These are phyloP conservation scores for Trichoderma arundinaceum DNA, from an alignment of 2,329 filamentous ascomycete species.

Conservation along the genomic window DNA sequence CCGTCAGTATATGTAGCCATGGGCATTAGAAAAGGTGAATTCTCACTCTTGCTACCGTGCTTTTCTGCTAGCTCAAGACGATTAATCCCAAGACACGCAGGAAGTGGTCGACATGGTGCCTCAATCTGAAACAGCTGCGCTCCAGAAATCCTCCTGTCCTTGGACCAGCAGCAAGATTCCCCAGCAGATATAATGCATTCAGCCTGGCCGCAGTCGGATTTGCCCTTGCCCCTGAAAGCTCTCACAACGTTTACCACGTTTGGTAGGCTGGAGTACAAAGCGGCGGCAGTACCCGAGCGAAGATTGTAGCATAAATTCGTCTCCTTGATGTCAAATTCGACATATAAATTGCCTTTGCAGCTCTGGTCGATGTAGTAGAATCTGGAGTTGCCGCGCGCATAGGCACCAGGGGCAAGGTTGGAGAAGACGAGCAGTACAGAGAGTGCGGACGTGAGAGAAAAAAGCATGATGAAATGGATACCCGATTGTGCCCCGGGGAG, in stretches of 20 bases:
- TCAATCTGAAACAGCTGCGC: background rate
- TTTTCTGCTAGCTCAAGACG: background rate
- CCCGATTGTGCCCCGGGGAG: no score
- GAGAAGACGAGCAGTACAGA: background rate
- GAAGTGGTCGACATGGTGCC: background rate
- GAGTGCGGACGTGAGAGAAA: background rate
- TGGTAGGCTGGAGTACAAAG: background rate
- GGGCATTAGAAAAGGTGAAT: background rate
- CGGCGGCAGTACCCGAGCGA: background rate
- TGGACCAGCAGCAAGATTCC: slow-evolving; percentile 1
- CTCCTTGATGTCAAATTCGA: slow-evolving; percentile 5
- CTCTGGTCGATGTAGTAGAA: background rate
- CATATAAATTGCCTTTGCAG: background rate
- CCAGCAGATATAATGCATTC: background rate
- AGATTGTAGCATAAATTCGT: background rate
- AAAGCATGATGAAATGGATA: background rate
- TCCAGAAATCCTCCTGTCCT: background rate
- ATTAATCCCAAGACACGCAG: background rate
- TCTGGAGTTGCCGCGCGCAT: background rate
- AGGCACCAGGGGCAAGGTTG: background rate
- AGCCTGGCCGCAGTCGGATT: background rate
- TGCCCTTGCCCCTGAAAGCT: background rate
- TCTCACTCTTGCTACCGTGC: background rate
- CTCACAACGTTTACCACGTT: background rate
- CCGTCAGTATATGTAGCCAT: background rate